A percentile compares a stretch with the other conserved stretches of the same genome.
Evolutionary conservation across 352 stramenopile species (phyloP).

Genomic region (Globisporangium mamillatum): DNA sequence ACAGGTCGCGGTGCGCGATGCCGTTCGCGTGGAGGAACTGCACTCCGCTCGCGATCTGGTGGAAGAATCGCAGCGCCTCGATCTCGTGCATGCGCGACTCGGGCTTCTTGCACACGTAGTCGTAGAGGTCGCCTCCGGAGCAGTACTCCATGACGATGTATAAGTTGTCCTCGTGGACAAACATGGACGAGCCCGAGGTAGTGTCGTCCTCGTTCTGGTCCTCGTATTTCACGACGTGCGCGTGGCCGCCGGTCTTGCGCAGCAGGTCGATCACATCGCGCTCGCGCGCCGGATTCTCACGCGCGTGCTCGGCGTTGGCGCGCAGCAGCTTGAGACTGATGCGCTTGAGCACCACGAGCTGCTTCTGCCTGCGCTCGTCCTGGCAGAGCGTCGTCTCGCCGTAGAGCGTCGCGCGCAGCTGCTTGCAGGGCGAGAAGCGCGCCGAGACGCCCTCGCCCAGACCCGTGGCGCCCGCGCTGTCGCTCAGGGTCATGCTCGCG

Average conservation of each 20-base stretch:
- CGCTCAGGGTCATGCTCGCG: background rate
- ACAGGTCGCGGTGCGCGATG: constrained; percentile 56
- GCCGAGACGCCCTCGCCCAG: constrained; percentile 30
- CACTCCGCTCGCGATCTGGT: constrained; percentile 41
- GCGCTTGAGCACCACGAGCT: constrained; percentile 60
- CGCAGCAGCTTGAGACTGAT: constrained; percentile 37
- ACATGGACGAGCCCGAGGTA: constrained; percentile 23
- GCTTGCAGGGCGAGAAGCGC: constrained; percentile 34
- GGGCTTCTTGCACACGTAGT: constrained; percentile 36
- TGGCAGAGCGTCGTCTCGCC: constrained; percentile 53
- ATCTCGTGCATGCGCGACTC: constrained; percentile 28
- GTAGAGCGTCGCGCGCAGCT: constrained; percentile 48
- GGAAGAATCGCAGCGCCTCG: constrained; percentile 34
- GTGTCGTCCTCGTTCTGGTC: constrained; percentile 4
- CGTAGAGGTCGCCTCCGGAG: constrained; percentile 53
- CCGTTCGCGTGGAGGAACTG: constrained; percentile 45
- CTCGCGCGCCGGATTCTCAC: constrained; percentile 48
- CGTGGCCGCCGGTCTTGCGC: constrained; percentile 28
- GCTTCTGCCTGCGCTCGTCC: constrained; percentile 25
- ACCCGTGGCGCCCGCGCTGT: constrained; percentile 7
- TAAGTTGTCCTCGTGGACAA: constrained; percentile 35
- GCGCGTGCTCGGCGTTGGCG: constrained; percentile 27
- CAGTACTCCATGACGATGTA: constrained; percentile 73
- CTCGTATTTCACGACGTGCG: constrained; percentile 41
- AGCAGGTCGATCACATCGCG: constrained; percentile 46